phyloP scores from a whole-genome alignment of 768 basidiomycete genomes.

The Serendipita vermifera region DNA sequence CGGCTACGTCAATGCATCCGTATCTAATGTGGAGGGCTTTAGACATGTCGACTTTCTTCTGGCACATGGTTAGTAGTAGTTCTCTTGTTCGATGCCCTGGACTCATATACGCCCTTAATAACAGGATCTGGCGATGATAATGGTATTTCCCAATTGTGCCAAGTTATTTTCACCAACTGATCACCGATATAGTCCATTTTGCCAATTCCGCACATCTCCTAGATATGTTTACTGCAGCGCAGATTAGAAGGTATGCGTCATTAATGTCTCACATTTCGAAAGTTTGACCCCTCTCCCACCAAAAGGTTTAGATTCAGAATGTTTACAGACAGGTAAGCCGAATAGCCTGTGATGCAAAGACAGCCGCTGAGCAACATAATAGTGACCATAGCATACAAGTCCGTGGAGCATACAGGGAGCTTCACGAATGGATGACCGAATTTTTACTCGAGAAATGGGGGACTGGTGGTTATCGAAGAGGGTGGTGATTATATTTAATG shows the following conservation, averaged over 20 bases:
- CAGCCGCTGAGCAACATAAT: slow-evolving; percentile 15
- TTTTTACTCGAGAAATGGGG: slow-evolving; percentile 94
- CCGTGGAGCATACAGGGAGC: slow-evolving; percentile 68
- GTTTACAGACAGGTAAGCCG: slow-evolving; percentile 84
- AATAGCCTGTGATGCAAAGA: too few species aligned
- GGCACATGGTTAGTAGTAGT: slow-evolving; percentile 48
- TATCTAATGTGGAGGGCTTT: slow-evolving; percentile 83
- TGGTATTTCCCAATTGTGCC: too few species aligned
- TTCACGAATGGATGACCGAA: slow-evolving; percentile 73
- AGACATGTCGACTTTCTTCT: slow-evolving; percentile 65
- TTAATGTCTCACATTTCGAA: too few species aligned
- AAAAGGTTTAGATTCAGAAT: slow-evolving; percentile 70
- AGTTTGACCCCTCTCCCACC: too few species aligned
- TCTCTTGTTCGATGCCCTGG: too few species aligned
- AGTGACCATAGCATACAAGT: slow-evolving; percentile 70
- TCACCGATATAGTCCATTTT: slow-evolving; percentile 50
- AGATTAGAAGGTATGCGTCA: slow-evolving; percentile 59
- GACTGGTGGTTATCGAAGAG: slow-evolving; percentile 37
- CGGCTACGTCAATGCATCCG: slow-evolving; percentile 84
- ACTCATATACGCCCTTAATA: too few species aligned
- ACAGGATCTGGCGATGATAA: neutral
- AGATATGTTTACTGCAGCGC: slow-evolving; percentile 77
- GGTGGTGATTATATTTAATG: slow-evolving; percentile 11
- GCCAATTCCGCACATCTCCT: slow-evolving; percentile 82
- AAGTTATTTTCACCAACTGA: neutral